Base-by-base conservation (phyloP, 257 asterid genomes). In the Nicotiana tabacum region DNA sequence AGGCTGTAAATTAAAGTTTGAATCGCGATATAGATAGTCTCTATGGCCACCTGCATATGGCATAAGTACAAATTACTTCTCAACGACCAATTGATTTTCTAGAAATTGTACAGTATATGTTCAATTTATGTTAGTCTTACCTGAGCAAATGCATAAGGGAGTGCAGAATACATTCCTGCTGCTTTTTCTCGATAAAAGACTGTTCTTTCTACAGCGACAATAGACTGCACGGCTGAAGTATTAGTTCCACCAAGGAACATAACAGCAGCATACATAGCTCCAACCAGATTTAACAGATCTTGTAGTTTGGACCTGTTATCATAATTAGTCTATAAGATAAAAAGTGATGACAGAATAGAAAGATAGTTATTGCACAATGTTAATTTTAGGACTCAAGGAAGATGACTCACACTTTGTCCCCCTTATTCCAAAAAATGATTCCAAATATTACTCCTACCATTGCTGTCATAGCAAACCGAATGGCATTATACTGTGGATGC, bases 141-240 rank as follows among this genome's bases (percentile, higher is more conserved):
- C 88, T 86, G 88, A 64, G 98, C 91, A 81, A 94, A 92, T 67
- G 98, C 98, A 83, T 92, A 92, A 81, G 97, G 97, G 85, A 92
- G 83, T 30, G 96, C 87, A 6, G 98, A 91, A 79, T 90, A 94
- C 96, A 94, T 91, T 81, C 97, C 96, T 0, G 98, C 97, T 48
- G 94, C 97, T 82, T 90, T 94, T 85, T 94, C 97, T 9, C 98
- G 96, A 83, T 94, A 94, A 85, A 91, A 94, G 66, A 94, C 98
- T 0, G 95, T 94, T 85, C 98, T 86, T 85, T 92, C 98, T 2
- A 94, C 92, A 1, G 95, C 92, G 24, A 92, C 97, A 33, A 94
- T 95, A 1, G 98, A 88, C 83, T 92, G 96, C 33, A 92, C 95
- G 9, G 97, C 88, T 9, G 93, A 88, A 53, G 97, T 91, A 77